phyloP scores from a whole-genome alignment of 1,284 basidiomycete species.

The Porogramme epimiltina region DNA sequence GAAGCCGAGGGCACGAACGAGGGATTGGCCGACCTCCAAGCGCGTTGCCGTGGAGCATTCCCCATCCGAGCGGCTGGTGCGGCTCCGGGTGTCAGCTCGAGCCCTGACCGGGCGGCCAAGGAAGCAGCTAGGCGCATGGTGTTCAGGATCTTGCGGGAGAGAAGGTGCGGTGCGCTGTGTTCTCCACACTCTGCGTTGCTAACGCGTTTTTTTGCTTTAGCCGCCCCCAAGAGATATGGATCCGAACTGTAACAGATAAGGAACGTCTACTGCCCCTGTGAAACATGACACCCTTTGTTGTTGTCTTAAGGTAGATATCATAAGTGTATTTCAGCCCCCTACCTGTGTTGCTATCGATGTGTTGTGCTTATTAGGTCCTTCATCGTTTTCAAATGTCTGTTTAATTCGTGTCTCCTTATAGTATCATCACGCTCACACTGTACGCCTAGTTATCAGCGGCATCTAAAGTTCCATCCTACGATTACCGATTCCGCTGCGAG shows the following conservation, averaged over 20 bases:
- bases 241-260: slow-evolving; percentile 64
- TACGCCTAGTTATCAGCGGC: too few relatives aligned
- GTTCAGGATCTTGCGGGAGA: slow-evolving; percentile 72
- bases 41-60: slow-evolving; percentile 68
- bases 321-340: too few relatives aligned
- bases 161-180: slow-evolving; percentile 53
- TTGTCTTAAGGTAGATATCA: too few relatives aligned
- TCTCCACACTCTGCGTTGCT: not conserved
- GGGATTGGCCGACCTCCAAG: slow-evolving; percentile 74
- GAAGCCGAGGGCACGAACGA: slow-evolving; percentile 86
- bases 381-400: too few relatives aligned
- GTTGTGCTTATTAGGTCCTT: too few relatives aligned
- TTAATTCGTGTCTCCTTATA: too few relatives aligned
- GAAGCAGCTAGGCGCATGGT: slow-evolving; percentile 57
- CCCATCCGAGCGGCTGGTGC: slow-evolving; percentile 49
- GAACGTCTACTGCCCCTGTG: slow-evolving; percentile 47
- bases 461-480: too few relatives aligned
- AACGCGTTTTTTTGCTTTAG: slow-evolving; percentile 36
- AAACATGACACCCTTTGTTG: not conserved
- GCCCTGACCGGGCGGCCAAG: slow-evolving; percentile 32
- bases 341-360: too few relatives aligned
- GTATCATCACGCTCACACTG: too few relatives aligned
- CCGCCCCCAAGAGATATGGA: slow-evolving; percentile 82
- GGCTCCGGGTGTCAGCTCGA: slow-evolving; percentile 8
- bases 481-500: too few relatives aligned